These are phyloP conservation scores for Pichia eremophila DNA, from an alignment of 805 yeast genomes.

Conservation along the genomic window DNA sequence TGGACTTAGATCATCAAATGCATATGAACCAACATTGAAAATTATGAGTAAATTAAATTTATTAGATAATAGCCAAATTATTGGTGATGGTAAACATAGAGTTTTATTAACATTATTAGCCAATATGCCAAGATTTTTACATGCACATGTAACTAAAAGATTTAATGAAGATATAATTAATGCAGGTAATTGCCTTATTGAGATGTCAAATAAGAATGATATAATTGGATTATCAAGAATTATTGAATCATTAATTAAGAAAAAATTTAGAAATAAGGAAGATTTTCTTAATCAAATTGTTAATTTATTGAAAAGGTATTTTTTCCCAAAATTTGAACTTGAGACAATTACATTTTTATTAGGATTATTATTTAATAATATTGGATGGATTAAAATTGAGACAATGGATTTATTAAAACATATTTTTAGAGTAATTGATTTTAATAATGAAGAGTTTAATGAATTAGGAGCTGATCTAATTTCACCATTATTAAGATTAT, in stretches of 20 bases:
- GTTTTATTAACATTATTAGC: constrained; percentile 64
- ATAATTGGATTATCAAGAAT: constrained; percentile 56
- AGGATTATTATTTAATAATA: constrained; percentile 70
- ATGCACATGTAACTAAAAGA: constrained; percentile 57
- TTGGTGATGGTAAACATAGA: constrained; percentile 64
- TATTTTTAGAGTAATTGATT: constrained; percentile 67
- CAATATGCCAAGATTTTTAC: constrained; percentile 75
- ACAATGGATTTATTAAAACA: constrained; percentile 67
- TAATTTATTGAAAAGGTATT: constrained; percentile 53
- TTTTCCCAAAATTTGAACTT: constrained; percentile 68
- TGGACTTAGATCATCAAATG: constrained; percentile 74
- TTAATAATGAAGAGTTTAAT: constrained; percentile 66
- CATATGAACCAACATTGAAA: constrained; percentile 69
- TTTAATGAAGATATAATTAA: constrained; percentile 40
- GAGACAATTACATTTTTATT: constrained; percentile 65
- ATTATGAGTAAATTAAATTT: constrained; percentile 64
- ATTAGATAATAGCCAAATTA: constrained; percentile 62
- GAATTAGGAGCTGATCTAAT: constrained; percentile 94
- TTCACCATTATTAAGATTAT: constrained; percentile 74
- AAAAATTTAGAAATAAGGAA: constrained; percentile 77
- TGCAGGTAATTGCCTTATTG: constrained; percentile 48
- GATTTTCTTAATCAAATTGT: constrained; percentile 82
- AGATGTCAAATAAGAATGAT: constrained; percentile 48
- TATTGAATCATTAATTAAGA: constrained; percentile 64
- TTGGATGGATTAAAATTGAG: constrained; percentile 72